Conservation (phyloP, 495 filamentous ascomycete species). For the Penicillium angulare region DNA sequence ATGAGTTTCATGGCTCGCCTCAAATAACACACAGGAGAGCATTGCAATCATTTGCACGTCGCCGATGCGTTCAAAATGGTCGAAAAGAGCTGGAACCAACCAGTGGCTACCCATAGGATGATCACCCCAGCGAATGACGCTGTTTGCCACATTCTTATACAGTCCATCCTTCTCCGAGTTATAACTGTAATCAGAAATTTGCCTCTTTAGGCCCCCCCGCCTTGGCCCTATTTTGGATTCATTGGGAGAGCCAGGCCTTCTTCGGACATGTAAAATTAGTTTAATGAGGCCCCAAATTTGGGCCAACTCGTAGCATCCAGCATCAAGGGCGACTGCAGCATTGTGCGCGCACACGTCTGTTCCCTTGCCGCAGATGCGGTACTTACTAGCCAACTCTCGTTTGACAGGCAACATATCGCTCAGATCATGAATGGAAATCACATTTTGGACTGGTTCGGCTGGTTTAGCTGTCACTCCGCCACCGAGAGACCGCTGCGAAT, state of each 20-base stretch:
- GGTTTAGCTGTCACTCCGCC: slow-evolving; percentile 36
- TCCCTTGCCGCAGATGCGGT: slow-evolving; percentile 79
- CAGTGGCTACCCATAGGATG: slow-evolving; percentile 75
- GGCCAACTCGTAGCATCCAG: slow-evolving; percentile 71
- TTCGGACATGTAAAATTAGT: slow-evolving; percentile 71
- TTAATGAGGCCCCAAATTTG: slow-evolving; percentile 82
- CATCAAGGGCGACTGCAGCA: slow-evolving; percentile 68
- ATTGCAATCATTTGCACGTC: slow-evolving; percentile 95
- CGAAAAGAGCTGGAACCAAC: slow-evolving; percentile 65
- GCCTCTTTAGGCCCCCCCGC: slow-evolving; percentile 24
- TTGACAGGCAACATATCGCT: slow-evolving; percentile 71
- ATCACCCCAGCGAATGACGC: slow-evolving; percentile 78
- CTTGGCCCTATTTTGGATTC: slow-evolving; percentile 45
- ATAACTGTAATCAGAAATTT: slow-evolving; percentile 16
- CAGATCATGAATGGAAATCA: slow-evolving; percentile 70
- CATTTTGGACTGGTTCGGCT: slow-evolving; percentile 44
- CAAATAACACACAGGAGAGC: slow-evolving; percentile 84
- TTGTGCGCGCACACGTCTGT: slow-evolving; percentile 81
- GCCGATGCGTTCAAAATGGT: slow-evolving; percentile 73
- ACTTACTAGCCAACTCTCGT: slow-evolving; percentile 68
- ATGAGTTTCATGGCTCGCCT: slow-evolving; percentile 43
- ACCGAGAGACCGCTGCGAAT: slow-evolving; percentile 56
- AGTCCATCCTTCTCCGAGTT: slow-evolving; percentile 4
- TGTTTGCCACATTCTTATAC: slow-evolving; percentile 34
- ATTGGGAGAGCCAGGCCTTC: slow-evolving; percentile 49